Evolutionary conservation across 768 basidiomycete genomes (phyloP).

Genomic region (Trametes coccinea): DNA sequence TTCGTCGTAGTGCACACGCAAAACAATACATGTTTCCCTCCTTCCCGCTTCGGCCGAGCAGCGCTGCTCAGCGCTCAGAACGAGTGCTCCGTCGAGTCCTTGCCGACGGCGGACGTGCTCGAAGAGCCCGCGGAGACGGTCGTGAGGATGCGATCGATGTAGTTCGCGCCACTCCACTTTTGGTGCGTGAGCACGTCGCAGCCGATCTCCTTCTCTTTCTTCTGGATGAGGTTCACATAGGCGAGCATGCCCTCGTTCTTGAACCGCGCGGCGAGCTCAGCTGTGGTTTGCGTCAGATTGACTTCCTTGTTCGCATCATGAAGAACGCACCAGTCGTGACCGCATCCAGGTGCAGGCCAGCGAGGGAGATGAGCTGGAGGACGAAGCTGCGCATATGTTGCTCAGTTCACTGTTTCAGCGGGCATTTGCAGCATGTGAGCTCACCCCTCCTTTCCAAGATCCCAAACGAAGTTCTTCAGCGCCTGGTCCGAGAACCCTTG

Average conservation of each 20-base stretch:
- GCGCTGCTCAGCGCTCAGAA: slow-evolving; percentile 46
- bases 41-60: not conserved
- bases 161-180: slow-evolving; percentile 95
- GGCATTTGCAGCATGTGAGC: slow-evolving; percentile 15
- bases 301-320: too few relatives aligned
- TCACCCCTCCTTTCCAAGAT: slow-evolving; percentile 85
- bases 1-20: slow-evolving; percentile 2
- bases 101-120: slow-evolving; percentile 79
- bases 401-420: not conserved
- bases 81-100: slow-evolving; percentile 86
- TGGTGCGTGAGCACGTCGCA: slow-evolving; percentile 92
- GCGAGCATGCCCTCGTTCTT: slow-evolving; percentile 91
- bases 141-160: slow-evolving; percentile 82
- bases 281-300: slow-evolving; percentile 34
- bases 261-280: slow-evolving; percentile 77
- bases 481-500: slow-evolving; percentile 81
- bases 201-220: slow-evolving; percentile 84
- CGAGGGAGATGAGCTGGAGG: slow-evolving; percentile 85
- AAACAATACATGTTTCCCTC: not conserved
- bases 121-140: slow-evolving; percentile 88
- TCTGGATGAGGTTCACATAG: slow-evolving; percentile 85
- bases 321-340: slow-evolving; percentile 61
- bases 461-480: slow-evolving; percentile 86
- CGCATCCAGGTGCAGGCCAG: slow-evolving; percentile 86
- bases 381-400: slow-evolving; percentile 58